Evolutionary conservation across 78 protist genomes (phyloP).

Genomic region (Dictyostelium firmibasis): DNA sequence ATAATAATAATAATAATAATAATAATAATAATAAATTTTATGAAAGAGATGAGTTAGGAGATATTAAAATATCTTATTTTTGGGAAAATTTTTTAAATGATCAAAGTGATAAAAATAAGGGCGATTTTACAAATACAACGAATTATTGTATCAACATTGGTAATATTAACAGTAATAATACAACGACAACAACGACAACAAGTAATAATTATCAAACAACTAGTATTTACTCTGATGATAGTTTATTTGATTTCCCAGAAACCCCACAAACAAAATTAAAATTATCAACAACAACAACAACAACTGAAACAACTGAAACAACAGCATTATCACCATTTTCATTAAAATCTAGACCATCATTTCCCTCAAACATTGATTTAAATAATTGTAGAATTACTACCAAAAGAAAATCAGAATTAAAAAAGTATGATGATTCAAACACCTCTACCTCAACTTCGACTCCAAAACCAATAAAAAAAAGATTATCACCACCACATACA

Average conservation of each 20-base stretch:
- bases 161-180: too few species aligned
- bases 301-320: too few species aligned
- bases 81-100: background rate
- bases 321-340: background rate
- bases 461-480: background rate
- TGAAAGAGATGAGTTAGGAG: background rate
- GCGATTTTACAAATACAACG: background rate
- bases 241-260: background rate
- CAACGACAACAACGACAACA: too few species aligned
- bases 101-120: background rate
- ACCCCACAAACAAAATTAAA: background rate
- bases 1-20: too few species aligned
- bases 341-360: background rate
- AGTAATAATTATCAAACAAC: background rate
- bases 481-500: background rate
- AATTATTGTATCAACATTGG: background rate
- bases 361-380: background rate
- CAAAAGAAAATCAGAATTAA: background rate
- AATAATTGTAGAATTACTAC: background rate
- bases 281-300: too few species aligned
- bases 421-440: too few species aligned
- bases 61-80: background rate
- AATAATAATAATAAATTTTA: too few species aligned
- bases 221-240: background rate
- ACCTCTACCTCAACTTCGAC: background rate